Base-by-base conservation (phyloP, 2,329 filamentous ascomycete genomes). In the Aureobasidium sp. region DNA sequence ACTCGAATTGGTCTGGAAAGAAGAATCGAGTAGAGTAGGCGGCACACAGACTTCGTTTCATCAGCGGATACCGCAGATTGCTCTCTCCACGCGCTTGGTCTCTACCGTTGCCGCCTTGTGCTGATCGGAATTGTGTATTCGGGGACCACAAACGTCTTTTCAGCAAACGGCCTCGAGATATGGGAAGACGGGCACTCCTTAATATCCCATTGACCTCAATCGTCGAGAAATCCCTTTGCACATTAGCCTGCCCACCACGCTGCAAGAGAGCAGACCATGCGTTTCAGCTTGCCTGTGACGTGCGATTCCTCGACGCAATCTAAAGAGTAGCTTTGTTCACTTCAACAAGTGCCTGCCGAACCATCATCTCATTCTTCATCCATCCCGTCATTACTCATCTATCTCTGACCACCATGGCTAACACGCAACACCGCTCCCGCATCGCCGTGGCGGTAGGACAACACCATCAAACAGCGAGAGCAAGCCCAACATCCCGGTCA, bases 51-150 rank as follows among this genome's bases (percentile, higher is more conserved):
- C 49, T 25, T 34, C 52, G 53, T 57, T 57, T 57, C 53, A 55
- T 21, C 32, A 36, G 52, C 52, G 37, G 37, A 42, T 21, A 41
- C 11, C 32, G 52, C 52, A 55, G 52, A 55, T 55, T 55, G n/a
- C 47, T 50, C 47, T 50, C 29, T 50, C 47, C 47, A 32, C 45
- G 47, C 47, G 29, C 29, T 39, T 29, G 21, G 7, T 34, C 25
- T 52, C 32, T 37, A 52, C 49, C 49, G 49, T 34, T 52, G 49
- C 34, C 30, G 49, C 21, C 21, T 36, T 16, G 21, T 55, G 52
- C 32, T 55, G 52, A 55, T 55, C 52, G 36, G 52, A 42, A 55
- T 55, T 52, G 52, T 55, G 29, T 55, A 44, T 42, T 55, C 25
- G 34, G 5, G 4, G 8, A 36, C 9, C 48, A n/a, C 39, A 54